phyloP scores from a whole-genome alignment of 23 red algal species.

The Gracilaria domingensis region DNA sequence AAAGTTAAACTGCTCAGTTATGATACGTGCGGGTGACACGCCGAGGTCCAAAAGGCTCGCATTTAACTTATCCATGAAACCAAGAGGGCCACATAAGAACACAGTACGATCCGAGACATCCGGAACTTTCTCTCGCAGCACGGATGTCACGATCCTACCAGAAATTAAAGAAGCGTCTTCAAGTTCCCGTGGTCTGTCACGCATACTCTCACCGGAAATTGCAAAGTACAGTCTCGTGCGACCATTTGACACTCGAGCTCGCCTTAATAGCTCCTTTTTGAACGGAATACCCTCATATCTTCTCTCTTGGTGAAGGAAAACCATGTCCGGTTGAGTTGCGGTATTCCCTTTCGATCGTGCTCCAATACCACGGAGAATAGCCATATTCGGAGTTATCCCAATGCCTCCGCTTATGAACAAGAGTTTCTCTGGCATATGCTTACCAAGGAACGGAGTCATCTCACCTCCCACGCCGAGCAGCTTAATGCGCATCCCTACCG shows the following conservation, averaged over 20 bases:
- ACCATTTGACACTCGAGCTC: conserved; percentile 20
- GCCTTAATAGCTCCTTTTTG: conserved; percentile 51
- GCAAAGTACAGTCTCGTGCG: conserved; percentile 33
- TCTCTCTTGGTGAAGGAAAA: conserved; percentile 58
- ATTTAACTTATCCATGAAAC: conserved; percentile 52
- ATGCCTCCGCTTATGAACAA: conserved; percentile 75
- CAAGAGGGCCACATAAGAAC: conserved; percentile 62
- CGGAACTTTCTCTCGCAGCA: background rate
- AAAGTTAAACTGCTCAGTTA: conserved; percentile 71
- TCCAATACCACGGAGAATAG: conserved; percentile 75
- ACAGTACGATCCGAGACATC: conserved; percentile 25
- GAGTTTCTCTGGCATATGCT: conserved; percentile 34
- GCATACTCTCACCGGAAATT: background rate
- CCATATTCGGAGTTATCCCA: conserved; percentile 80
- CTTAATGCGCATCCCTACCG: conserved; percentile 33
- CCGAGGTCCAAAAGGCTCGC: conserved; percentile 16
- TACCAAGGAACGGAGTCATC: conserved; percentile 57
- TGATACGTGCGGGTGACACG: conserved; percentile 19
- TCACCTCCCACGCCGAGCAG: conserved; percentile 70
- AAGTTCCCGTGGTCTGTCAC: background rate
- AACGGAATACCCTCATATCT: conserved; percentile 47
- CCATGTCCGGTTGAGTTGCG: conserved; percentile 26
- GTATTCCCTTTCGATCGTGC: background rate
- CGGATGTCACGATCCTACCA: conserved; percentile 26
- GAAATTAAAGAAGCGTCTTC: conserved; percentile 29